phyloP scores from a whole-genome alignment of 2,329 filamentous ascomycete species.

The Juglanconis sp. region DNA sequence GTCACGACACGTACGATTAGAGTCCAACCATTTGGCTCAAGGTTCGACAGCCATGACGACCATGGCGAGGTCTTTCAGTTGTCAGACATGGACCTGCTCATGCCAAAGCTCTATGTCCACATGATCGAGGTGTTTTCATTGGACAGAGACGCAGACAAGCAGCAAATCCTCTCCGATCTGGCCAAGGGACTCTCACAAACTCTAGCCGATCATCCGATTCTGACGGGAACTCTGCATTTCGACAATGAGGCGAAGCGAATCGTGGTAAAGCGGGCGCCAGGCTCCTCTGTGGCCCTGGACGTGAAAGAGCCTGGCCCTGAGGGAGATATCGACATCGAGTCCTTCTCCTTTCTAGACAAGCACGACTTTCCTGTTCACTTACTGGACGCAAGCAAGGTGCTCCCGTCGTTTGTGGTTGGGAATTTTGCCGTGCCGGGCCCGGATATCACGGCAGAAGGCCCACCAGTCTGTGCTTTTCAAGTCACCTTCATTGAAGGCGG shows the following conservation, averaged over 20 bases:
- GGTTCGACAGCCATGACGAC: neutral
- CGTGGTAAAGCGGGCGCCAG: neutral
- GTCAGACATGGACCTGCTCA: conserved; percentile 4
- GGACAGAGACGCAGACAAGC: neutral
- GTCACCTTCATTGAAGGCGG: conserved; percentile 28
- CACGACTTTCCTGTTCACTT: conserved; percentile 13
- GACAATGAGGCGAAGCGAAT: conserved; percentile 9
- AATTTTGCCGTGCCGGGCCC: conserved; percentile 1
- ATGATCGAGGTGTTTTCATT: conserved; percentile 12
- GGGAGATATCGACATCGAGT: neutral
- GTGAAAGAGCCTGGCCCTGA: conserved; percentile 4
- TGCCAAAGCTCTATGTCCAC: conserved; percentile 10
- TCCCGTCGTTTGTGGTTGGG: neutral
- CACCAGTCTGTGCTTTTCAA: conserved; percentile 20
- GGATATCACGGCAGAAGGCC: conserved; percentile 1
- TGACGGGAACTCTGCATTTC: conserved; percentile 6
- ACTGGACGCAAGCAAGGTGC: conserved; percentile 7
- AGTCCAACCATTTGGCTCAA: neutral
- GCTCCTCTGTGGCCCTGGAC: conserved; percentile 1
- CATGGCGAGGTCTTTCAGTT: conserved; percentile 5
- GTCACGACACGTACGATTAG: no score
- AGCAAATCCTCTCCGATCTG: neutral
- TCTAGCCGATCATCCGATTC: conserved; percentile 6
- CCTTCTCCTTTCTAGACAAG: conserved; percentile 3
- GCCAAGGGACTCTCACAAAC: conserved; percentile 2